Base-by-base conservation (phyloP, 768 basidiomycete species). In the Leucosporidium scottii region DNA sequence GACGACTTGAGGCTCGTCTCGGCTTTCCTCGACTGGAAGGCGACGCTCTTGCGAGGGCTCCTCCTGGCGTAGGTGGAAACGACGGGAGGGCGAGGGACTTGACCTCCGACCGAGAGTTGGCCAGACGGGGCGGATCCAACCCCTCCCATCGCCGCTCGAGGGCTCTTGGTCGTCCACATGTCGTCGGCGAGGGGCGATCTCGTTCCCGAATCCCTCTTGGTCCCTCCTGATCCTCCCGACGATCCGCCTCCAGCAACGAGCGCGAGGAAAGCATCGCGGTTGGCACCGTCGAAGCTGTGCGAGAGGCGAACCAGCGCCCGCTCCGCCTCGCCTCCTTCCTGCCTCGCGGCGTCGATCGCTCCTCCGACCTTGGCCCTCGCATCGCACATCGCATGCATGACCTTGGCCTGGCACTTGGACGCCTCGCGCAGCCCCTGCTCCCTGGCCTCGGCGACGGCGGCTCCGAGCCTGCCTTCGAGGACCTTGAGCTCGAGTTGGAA, bases 51-150 rank as follows among this genome's bases (percentile, higher is more conserved):
- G 28, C 60, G 48, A 21, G 60, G 60, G n/a, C 60, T 61, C 50
- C 50, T 20, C 27, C 60, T 25, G 15, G 28, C 23, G 60, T 21
- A 34, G 18, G 27, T 49, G 23, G 51, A 53, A 15, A 27, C 31
- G n/a, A 15, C 23, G 64, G 64, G 39, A 44, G 39, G 39, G 39
- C 50, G 30, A 47, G 36, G 51, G 34, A 10, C 39, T 48, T 25
- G 60, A 12, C 39, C 39, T 44, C 39, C 64, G 31, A 53, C 25
- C 3, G 66, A 60, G 44, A 56, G 49, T 1, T 55, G 3, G 23
- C 66, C 70, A 10, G 70, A 59, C 27, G 70, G 58, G 3, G 66
- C 65, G 10, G 70, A 71, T 17, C 70, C 70, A 17, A 65, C 12
- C 10, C 70, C 70, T 9, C 34, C 21, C 2, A 62, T 12, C 3